Evolutionary conservation across 2,329 filamentous ascomycete species (phyloP).

Genomic region (Cladosporium halotolerans): DNA sequence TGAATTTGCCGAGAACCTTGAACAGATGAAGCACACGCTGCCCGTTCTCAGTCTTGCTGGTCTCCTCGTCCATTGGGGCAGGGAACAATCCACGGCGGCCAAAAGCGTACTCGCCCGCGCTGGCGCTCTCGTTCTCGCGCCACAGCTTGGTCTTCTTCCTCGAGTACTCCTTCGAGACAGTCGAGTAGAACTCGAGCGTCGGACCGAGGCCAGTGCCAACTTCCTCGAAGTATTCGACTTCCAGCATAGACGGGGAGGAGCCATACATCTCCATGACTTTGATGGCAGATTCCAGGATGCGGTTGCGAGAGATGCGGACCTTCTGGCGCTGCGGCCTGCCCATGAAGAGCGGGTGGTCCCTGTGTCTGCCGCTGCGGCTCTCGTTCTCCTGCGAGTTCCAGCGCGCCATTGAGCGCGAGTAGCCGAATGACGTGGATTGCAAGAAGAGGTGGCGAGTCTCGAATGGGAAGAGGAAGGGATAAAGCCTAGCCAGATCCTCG

Average conservation of each 20-base stretch:
- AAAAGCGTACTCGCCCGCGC: conserved; percentile 74
- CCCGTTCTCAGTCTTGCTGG: conserved; percentile 68
- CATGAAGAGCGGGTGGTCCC: conserved; percentile 85
- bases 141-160: conserved; percentile 96
- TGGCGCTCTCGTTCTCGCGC: conserved; percentile 77
- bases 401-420: conserved; percentile 91
- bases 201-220: conserved; percentile 93
- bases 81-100: conserved; percentile 83
- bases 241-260: conserved; percentile 88
- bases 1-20: conserved; percentile 92
- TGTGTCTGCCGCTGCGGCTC: conserved; percentile 68
- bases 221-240: conserved; percentile 98
- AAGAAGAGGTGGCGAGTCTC: conserved; percentile 95
- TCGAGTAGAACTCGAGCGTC: conserved; percentile 96
- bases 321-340: conserved; percentile 92
- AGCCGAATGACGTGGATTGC: conserved; percentile 96
- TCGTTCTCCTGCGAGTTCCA: conserved; percentile 81
- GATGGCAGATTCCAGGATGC: conserved; percentile 90
- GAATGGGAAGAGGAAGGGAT: conserved; percentile 96
- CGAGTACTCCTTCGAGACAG: conserved; percentile 92
- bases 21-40: conserved; percentile 83
- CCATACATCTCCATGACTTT: conserved; percentile 99
- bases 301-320: conserved; percentile 90
- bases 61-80: conserved; percentile 76
- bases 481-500: conserved; percentile 85